phyloP scores from a whole-genome alignment of 192 early-diverging fungal genomes.

The Rhizophagus sp. region DNA sequence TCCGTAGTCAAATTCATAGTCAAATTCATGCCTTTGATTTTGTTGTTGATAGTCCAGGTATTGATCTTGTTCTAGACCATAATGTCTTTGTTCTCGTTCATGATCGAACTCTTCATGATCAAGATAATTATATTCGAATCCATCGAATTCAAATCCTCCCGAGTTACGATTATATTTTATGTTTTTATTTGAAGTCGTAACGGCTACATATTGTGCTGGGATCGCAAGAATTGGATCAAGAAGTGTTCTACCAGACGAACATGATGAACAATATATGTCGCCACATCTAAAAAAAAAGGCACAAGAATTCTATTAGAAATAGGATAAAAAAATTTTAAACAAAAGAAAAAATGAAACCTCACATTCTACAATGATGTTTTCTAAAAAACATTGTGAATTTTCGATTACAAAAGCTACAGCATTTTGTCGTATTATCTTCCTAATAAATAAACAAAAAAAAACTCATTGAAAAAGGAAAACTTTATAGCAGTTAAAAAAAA shows the following conservation, averaged over 20 bases:
- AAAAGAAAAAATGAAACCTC: background rate
- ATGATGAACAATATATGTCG: background rate
- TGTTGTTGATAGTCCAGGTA: background rate
- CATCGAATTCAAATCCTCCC: background rate
- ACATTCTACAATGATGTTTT: background rate
- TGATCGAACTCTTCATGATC: background rate
- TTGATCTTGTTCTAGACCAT: no score
- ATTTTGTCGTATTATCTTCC: background rate
- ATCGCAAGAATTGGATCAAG: background rate
- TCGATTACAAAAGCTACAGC: background rate
- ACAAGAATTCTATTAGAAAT: background rate
- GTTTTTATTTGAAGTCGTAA: background rate
- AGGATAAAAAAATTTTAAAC: background rate
- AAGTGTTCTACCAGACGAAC: background rate
- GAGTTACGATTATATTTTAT: background rate
- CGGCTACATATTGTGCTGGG: background rate
- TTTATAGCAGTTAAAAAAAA: background rate
- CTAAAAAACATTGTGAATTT: background rate
- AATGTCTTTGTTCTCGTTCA: background rate
- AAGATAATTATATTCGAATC: background rate
- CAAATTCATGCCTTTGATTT: background rate
- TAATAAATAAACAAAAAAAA: background rate
- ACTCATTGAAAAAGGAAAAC: background rate
- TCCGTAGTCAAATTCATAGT: background rate
- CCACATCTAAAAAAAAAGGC: background rate